Conservation (phyloP, 441 rosid genomes). For the Flueggea neowawraea region DNA sequence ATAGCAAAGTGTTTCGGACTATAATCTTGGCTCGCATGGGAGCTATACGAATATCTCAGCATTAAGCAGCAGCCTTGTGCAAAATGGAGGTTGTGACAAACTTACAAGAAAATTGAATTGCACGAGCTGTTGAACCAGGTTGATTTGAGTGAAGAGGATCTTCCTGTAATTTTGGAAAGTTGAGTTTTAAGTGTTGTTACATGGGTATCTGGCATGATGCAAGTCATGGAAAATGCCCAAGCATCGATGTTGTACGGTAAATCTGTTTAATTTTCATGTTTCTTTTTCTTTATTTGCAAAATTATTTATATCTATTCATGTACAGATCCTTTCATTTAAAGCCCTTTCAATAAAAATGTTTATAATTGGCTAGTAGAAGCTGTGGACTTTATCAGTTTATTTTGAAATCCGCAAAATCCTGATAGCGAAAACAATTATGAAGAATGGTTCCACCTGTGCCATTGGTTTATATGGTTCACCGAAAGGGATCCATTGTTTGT, state of each 20-base stretch:
- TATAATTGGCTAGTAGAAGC: too few species aligned
- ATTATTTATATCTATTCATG: slow-evolving; percentile 16
- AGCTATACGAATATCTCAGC: too few species aligned
- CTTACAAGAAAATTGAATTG: neutral
- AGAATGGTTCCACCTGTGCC: too few species aligned
- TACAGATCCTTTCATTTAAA: slow-evolving; percentile 20
- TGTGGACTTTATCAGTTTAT: too few species aligned
- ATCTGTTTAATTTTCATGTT: neutral
- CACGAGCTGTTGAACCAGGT: neutral
- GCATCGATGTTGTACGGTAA: slow-evolving; percentile 12
- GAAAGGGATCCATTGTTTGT: too few species aligned
- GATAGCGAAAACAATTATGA: too few species aligned
- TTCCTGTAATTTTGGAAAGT: slow-evolving; percentile 11
- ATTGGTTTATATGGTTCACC: too few species aligned
- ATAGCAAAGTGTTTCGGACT: too few species aligned
- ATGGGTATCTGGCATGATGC: slow-evolving; percentile 23
- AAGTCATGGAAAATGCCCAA: slow-evolving; percentile 23
- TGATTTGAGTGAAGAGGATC: slow-evolving; percentile 2
- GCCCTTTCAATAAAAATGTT: slow-evolving; percentile 5
- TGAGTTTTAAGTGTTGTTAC: slow-evolving; percentile 8
- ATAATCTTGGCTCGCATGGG: too few species aligned
- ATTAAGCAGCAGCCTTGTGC: too few species aligned
- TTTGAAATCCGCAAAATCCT: too few species aligned
- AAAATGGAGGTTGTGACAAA: neutral
- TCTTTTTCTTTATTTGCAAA: neutral